Evolutionary conservation across 2,329 filamentous ascomycete genomes (phyloP).

Genomic region (Incumbomyces lentus): DNA sequence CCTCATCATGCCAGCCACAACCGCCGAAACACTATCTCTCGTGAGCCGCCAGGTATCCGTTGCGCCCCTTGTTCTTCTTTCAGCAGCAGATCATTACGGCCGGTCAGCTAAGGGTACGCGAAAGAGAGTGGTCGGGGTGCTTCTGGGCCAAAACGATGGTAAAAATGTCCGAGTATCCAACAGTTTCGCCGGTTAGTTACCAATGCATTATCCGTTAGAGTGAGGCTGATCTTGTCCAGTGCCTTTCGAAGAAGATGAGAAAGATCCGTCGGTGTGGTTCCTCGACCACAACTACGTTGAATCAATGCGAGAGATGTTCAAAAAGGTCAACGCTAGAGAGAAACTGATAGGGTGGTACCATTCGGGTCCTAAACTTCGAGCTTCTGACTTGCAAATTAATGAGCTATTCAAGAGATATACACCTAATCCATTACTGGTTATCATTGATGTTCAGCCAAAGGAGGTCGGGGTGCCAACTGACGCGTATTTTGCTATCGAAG

Average conservation of each 20-base stretch:
- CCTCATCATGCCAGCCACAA: conserved; percentile 79
- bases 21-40: conserved; percentile 89
- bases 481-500: conserved; percentile 97
- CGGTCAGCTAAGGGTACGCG: conserved; percentile 81
- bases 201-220: background rate
- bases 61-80: conserved; percentile 93
- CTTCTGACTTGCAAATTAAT: conserved; percentile 97
- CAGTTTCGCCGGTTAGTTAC: conserved; percentile 78
- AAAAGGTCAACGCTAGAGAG: conserved; percentile 97
- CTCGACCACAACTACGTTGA: conserved; percentile 99
- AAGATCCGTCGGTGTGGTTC: conserved; percentile 98
- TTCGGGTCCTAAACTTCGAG: conserved; percentile 90
- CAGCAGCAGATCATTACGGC: conserved; percentile 96
- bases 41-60: conserved; percentile 93
- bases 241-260: conserved; percentile 97
- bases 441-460: conserved; percentile 97
- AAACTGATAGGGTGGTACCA: conserved; percentile 99
- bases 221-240: conserved; percentile 45
- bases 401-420: conserved; percentile 99
- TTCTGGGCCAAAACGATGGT: conserved; percentile 91
- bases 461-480: conserved; percentile 96
- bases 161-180: conserved; percentile 96
- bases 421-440: conserved; percentile 88
- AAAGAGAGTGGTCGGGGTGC: conserved; percentile 82
- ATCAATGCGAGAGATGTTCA: conserved; percentile 99